Conservation (phyloP, 768 basidiomycete genomes). For the Coprinopsis sp. region DNA sequence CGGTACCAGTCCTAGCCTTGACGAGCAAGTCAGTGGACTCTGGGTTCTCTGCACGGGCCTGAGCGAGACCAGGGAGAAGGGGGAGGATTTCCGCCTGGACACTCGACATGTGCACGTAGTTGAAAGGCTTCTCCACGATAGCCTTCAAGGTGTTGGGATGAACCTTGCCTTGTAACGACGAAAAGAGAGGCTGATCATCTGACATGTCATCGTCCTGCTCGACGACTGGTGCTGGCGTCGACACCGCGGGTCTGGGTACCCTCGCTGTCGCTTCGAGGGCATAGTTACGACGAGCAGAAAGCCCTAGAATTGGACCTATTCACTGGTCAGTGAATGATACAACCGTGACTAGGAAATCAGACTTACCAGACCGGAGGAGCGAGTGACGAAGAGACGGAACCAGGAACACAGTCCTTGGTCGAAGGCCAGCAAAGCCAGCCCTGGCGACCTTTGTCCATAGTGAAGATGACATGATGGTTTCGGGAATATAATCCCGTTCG, state of each 20-base stretch:
- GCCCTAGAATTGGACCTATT: background rate
- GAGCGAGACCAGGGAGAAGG: slow-evolving; percentile 65
- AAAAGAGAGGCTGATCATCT: slow-evolving; percentile 26
- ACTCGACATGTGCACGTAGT: slow-evolving; percentile 65
- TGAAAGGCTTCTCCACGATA: slow-evolving; percentile 59
- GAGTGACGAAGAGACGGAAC: slow-evolving; percentile 1
- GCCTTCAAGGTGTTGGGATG: slow-evolving; percentile 47
- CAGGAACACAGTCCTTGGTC: background rate
- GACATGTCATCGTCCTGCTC: slow-evolving; percentile 12
- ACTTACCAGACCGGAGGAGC: background rate
- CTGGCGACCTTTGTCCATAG: slow-evolving; percentile 3
- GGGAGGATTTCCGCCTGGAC: slow-evolving; percentile 80
- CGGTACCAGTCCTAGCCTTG: slow-evolving; percentile 84
- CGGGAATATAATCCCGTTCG: slow-evolving; percentile 3
- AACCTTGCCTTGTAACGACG: slow-evolving; percentile 34
- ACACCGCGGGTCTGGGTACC: background rate
- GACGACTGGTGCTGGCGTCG: background rate
- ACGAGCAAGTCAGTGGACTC: slow-evolving; percentile 63
- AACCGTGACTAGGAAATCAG: background rate
- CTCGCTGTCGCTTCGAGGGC: background rate
- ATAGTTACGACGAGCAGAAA: background rate
- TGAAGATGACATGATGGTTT: background rate
- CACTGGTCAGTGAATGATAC: background rate
- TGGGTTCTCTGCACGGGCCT: slow-evolving; percentile 40
- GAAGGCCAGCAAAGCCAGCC: background rate